Base-by-base conservation (phyloP, 2,329 filamentous ascomycete genomes). In the Talaromyces sp. region DNA sequence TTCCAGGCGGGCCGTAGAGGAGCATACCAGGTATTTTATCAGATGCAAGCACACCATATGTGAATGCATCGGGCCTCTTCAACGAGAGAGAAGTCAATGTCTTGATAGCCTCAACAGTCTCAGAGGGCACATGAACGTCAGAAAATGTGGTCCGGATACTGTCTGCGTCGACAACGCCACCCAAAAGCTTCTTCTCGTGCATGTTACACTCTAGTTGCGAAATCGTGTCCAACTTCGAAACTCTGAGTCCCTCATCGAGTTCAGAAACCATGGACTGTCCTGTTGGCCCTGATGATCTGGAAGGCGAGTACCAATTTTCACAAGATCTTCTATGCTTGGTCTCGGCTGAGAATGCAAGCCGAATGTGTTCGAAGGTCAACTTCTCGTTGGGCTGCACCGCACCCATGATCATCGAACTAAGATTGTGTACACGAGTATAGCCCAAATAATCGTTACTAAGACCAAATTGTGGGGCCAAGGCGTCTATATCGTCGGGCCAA, bases 11-110 rank as follows among this genome's bases (percentile, higher is more conserved):
- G 0, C 93, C 93, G 72, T 97, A 97, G 0, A 97, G 82, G 0
- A 97, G 85, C 58, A 95, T 88, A 15, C 95, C 95, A 0, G 93
- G 91, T 58, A 99, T 96, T 71, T 92, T 91, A 74, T 98, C 93
- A 0, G 89, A 92, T 1, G 93, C 91, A 13, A 99, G 85, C 3
- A 99, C 92, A 77, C 95, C 95, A 71, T 99, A 99, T 11, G 89
- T 89, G 78, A 98, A 99, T n/a, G 93, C 94, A 68, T 98, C 93
- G 0, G 95, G 95, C 0, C 94, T 88, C 60, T 92, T 83, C 5
- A 99, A 83, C 0, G 93, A 95, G 19, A 99, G 82, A 0, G 91
- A 92, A 0, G 95, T 99, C 60, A 98, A 84, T 5, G 92, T 92
- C 75, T 94, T 93, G 63, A 99, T 84, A 1, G 93, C 91, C 25